phyloP scores from a whole-genome alignment of 164 flowering plant species.

The Stephania cephalantha region DNA sequence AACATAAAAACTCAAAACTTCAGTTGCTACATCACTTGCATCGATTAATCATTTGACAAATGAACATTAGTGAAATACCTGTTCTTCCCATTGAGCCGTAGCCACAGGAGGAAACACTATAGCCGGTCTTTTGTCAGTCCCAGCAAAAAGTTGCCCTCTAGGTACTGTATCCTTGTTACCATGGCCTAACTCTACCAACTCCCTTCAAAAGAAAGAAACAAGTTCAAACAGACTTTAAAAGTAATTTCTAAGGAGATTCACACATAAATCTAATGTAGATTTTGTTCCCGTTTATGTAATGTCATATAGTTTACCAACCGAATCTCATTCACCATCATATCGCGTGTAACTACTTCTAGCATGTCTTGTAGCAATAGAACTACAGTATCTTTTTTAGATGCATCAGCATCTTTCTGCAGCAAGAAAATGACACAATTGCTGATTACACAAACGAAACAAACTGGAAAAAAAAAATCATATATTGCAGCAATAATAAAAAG shows the following conservation, averaged over 20 bases:
- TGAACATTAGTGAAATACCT: slow-evolving; percentile 34
- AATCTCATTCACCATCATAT: slow-evolving; percentile 95
- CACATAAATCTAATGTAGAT: not conserved
- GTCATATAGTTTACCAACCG: slow-evolving; percentile 45
- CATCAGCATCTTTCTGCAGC: slow-evolving; percentile 75
- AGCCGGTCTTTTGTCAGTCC: slow-evolving; percentile 64
- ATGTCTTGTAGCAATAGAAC: slow-evolving; percentile 89
- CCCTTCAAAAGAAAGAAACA: slow-evolving; percentile 40
- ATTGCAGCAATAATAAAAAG: not conserved
- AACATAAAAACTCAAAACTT: not conserved
- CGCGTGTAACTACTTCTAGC: slow-evolving; percentile 94
- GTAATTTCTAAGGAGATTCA: not conserved
- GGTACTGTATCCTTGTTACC: slow-evolving; percentile 68
- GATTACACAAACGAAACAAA: not conserved
- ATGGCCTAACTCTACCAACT: slow-evolving; percentile 79
- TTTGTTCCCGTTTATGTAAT: not conserved
- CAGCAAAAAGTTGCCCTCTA: slow-evolving; percentile 83
- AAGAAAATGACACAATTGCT: slow-evolving; percentile 7
- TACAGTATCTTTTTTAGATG: slow-evolving; percentile 50
- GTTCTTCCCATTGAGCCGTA: slow-evolving; percentile 96
- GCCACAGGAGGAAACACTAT: slow-evolving; percentile 69
- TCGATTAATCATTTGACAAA: not conserved
- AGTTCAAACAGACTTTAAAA: not conserved
- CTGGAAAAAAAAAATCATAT: slow-evolving; percentile 6
- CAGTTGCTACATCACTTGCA: not conserved